Conservation (phyloP, 2,329 filamentous ascomycete species). For the Colletotrichum chlorophyti region DNA sequence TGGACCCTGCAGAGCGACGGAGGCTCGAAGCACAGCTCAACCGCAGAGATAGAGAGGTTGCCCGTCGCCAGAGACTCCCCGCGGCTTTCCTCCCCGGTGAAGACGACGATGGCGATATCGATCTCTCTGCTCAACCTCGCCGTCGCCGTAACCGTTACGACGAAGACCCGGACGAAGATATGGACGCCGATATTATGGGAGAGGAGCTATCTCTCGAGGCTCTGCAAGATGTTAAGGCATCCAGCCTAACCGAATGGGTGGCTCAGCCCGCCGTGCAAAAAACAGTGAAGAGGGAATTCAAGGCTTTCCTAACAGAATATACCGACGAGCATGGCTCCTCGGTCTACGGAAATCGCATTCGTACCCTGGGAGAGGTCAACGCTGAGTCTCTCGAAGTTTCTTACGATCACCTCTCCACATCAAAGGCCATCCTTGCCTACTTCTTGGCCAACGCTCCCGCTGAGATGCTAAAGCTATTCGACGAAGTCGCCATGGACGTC, state of each 20-base stretch:
- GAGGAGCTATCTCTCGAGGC: slow-evolving; percentile 93
- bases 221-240: slow-evolving; percentile 89
- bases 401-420: slow-evolving; percentile 87
- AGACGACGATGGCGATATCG: slow-evolving; percentile 83
- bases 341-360: slow-evolving; percentile 92
- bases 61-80: slow-evolving; percentile 70
- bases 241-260: slow-evolving; percentile 95
- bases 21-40: slow-evolving; percentile 76
- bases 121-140: slow-evolving; percentile 84
- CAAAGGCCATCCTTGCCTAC: slow-evolving; percentile 93
- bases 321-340: slow-evolving; percentile 88
- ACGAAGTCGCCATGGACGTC: slow-evolving; percentile 95
- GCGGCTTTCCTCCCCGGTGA: slow-evolving; percentile 80
- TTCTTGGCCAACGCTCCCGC: slow-evolving; percentile 94
- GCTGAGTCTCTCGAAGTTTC: slow-evolving; percentile 96
- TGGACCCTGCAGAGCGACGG: slow-evolving; percentile 71
- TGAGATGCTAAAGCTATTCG: slow-evolving; percentile 96
- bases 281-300: slow-evolving; percentile 96
- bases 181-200: slow-evolving; percentile 93
- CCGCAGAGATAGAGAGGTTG: slow-evolving; percentile 75
- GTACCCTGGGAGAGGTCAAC: slow-evolving; percentile 96
- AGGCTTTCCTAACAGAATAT: slow-evolving; percentile 95
- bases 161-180: slow-evolving; percentile 90
- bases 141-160: slow-evolving; percentile 90
- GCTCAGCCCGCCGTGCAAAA: slow-evolving; percentile 87